Conservation (phyloP, 495 filamentous ascomycete species). For the Beverwykella pulmonaria region DNA sequence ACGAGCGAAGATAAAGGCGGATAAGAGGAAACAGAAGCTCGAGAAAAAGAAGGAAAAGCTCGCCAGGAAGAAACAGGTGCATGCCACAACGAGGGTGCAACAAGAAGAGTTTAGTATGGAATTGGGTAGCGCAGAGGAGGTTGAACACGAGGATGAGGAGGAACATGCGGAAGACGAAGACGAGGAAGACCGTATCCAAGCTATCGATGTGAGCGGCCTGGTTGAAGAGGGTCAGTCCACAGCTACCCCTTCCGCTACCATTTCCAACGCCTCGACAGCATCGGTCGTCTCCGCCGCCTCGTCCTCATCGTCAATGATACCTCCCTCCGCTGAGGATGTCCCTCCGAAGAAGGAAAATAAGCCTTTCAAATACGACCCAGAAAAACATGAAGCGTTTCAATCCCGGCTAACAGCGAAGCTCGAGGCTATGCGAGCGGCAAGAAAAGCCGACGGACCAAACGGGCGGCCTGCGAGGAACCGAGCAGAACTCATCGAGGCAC, state of each 20-base stretch:
- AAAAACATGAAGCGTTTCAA: slow-evolving; percentile 61
- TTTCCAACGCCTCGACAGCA: slow-evolving; percentile 42
- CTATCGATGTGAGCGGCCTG: slow-evolving; percentile 43
- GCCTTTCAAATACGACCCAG: slow-evolving; percentile 55
- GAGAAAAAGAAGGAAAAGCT: slow-evolving; percentile 52
- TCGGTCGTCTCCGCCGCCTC: slow-evolving; percentile 39
- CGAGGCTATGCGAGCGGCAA: slow-evolving; percentile 73
- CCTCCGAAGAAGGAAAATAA: slow-evolving; percentile 46
- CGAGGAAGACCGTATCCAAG: slow-evolving; percentile 29
- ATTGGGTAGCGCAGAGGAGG: neutral
- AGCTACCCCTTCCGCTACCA: slow-evolving; percentile 30
- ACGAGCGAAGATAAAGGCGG: slow-evolving; percentile 42
- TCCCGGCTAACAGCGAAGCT: slow-evolving; percentile 78
- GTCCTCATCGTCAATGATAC: slow-evolving; percentile 24
- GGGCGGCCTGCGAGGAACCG: slow-evolving; percentile 77
- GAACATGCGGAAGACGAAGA: slow-evolving; percentile 4
- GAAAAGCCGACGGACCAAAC: slow-evolving; percentile 80
- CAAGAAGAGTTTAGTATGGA: slow-evolving; percentile 14
- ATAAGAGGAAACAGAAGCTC: slow-evolving; percentile 47
- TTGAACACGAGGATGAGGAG: slow-evolving; percentile 14
- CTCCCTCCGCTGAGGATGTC: slow-evolving; percentile 49
- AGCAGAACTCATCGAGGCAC: slow-evolving; percentile 85
- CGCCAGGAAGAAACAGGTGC: slow-evolving; percentile 49
- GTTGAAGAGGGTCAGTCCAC: slow-evolving; percentile 31
- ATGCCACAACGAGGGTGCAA: slow-evolving; percentile 27